These are phyloP conservation scores for Gracilariopsis chorda DNA, from an alignment of 23 red algal species.

Conservation along the genomic window DNA sequence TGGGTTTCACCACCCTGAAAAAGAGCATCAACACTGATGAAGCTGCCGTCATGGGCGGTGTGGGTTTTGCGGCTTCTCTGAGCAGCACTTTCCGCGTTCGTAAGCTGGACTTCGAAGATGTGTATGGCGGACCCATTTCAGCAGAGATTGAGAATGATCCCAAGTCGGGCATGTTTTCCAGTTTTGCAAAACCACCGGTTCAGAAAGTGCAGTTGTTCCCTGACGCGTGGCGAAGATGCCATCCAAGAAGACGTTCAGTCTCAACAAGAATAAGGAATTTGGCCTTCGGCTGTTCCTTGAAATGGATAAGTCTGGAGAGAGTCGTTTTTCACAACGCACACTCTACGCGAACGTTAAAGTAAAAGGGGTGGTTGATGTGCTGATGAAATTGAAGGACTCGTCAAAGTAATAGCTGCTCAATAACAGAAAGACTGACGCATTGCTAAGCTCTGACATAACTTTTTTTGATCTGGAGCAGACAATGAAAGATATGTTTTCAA, in stretches of 20 bases:
- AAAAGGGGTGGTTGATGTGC: conserved; percentile 53
- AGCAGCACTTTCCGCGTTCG: conserved; percentile 79
- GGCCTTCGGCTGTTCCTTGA: conserved; percentile 31
- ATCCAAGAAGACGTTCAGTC: conserved; percentile 70
- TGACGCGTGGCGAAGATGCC: conserved; percentile 45
- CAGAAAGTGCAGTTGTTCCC: conserved; percentile 54
- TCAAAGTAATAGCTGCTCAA: no score
- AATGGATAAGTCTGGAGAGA: conserved; percentile 20
- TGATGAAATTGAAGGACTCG: conserved; percentile 60
- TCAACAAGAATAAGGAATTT: conserved; percentile 74
- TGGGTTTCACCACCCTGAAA: conserved; percentile 37
- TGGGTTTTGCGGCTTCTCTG: conserved; percentile 72
- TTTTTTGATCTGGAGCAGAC: no score
- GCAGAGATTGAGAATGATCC: conserved; percentile 44
- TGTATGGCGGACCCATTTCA: conserved; percentile 36
- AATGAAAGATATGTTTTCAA: no score
- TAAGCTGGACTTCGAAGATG: conserved; percentile 70
- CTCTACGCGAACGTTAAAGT: conserved; percentile 58
- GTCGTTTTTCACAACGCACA: conserved; percentile 52
- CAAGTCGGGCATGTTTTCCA: conserved; percentile 34
- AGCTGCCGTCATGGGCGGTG: conserved; percentile 80
- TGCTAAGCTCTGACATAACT: no score
- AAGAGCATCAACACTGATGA: conserved; percentile 98
- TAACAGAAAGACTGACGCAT: no score
- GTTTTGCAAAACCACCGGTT: neutral